Evolutionary conservation across 495 filamentous ascomycete species (phyloP).

Genomic region (Aspergillus kassunensis): DNA sequence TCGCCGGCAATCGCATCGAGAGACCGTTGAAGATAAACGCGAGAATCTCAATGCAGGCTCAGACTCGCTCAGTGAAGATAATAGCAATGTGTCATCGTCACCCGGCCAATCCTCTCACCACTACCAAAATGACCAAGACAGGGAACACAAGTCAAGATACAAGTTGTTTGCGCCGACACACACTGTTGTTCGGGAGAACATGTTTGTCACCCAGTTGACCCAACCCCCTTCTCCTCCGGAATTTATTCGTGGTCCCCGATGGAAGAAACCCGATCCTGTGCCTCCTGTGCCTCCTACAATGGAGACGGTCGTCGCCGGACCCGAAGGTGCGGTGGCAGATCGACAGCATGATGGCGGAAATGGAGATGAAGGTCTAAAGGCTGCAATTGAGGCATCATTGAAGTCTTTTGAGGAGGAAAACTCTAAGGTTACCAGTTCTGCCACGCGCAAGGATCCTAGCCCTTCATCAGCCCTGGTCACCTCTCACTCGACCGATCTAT

Average conservation of each 20-base stretch:
- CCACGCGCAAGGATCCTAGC: not conserved
- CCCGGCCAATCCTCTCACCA: conserved; percentile 13
- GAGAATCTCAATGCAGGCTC: conserved; percentile 18
- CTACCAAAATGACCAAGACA: conserved; percentile 14
- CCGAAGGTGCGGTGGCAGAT: not conserved
- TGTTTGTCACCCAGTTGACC: conserved; percentile 52
- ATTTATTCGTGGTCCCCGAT: conserved; percentile 48
- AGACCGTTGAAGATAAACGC: conserved; percentile 12
- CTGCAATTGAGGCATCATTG: conserved; percentile 40
- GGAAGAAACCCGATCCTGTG: conserved; percentile 40
- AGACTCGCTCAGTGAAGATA: conserved; percentile 26
- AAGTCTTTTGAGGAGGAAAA: conserved; percentile 40
- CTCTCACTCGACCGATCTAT: too few relatives aligned
- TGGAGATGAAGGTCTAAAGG: conserved; percentile 33
- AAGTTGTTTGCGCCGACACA: conserved; percentile 46
- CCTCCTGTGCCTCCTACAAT: not conserved
- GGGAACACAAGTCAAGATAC: conserved; percentile 32
- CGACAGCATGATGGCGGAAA: conserved; percentile 15
- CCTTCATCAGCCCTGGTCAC: not conserved
- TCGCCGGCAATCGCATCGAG: not conserved
- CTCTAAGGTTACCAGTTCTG: not conserved
- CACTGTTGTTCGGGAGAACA: conserved; percentile 40
- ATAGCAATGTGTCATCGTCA: conserved; percentile 15
- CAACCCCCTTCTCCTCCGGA: conserved; percentile 49
- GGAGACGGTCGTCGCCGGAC: not conserved